A percentile compares a stretch with the other conserved stretches of the same genome.
These are phyloP conservation scores for Solanum habrochaites DNA, from an alignment of 257 asterid species.

Conservation along the genomic window DNA sequence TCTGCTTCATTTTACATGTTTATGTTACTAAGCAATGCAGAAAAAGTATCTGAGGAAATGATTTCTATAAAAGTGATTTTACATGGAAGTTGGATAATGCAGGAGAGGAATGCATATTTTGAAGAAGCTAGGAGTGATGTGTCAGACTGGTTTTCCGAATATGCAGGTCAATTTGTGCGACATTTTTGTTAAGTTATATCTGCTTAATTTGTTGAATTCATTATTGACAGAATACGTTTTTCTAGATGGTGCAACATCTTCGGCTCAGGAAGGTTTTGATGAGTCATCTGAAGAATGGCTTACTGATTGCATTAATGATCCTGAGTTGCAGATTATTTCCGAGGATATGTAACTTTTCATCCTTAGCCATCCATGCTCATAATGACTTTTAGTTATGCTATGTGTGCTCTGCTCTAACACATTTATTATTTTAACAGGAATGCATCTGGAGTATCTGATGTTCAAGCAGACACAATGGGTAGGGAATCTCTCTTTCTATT, in stretches of 20 bases:
- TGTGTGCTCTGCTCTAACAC: neutral
- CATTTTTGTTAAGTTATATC: neutral
- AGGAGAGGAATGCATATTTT: conserved; percentile 51
- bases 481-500: neutral
- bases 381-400: neutral
- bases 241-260: conserved; percentile 17
- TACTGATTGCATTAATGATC: conserved; percentile 16
- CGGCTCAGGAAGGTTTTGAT: conserved; percentile 18
- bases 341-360: neutral
- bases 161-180: conserved; percentile 30
- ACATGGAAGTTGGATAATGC: neutral
- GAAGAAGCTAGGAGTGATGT: conserved; percentile 45
- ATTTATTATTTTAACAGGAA: neutral
- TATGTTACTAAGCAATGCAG: neutral
- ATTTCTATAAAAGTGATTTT: neutral
- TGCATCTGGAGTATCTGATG: neutral
- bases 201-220: neutral
- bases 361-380: neutral
- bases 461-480: conserved; percentile 8
- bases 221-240: neutral
- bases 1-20: neutral
- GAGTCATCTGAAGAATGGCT: conserved; percentile 29
- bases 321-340: conserved; percentile 5
- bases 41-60: neutral
- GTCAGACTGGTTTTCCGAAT: conserved; percentile 61